Conservation (phyloP, 768 basidiomycete genomes). For the Amanita brunnescens region DNA sequence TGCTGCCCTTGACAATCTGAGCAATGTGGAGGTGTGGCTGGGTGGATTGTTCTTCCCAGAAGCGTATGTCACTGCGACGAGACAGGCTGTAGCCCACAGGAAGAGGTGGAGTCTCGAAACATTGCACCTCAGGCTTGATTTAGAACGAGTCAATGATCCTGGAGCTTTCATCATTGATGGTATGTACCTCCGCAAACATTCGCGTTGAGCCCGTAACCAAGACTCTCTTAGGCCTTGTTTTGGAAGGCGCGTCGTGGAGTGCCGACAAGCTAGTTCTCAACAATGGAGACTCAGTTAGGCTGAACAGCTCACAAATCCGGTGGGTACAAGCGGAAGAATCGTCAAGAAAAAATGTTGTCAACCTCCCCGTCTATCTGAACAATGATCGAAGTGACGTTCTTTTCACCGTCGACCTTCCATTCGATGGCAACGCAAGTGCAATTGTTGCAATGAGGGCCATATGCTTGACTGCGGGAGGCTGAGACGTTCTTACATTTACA, state of each 20-base stretch:
- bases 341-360: conserved; percentile 41
- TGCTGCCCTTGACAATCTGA: conserved; percentile 50
- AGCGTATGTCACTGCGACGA: conserved; percentile 91
- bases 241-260: conserved; percentile 83
- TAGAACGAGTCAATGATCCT: conserved; percentile 72
- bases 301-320: conserved; percentile 76
- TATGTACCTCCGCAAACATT: conserved; percentile 26
- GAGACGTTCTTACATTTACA: conserved; percentile 12
- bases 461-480: conserved; percentile 80
- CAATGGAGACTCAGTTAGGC: conserved; percentile 70
- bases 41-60: conserved; percentile 96
- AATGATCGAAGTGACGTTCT: conserved; percentile 81
- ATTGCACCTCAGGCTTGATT: conserved; percentile 67
- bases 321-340: conserved; percentile 65
- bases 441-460: conserved; percentile 83
- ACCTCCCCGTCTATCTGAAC: conserved; percentile 90
- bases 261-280: conserved; percentile 68
- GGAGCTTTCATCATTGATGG: conserved; percentile 84
- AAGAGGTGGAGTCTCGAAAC: conserved; percentile 93
- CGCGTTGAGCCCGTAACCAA: background rate
- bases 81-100: conserved; percentile 91
- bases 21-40: conserved; percentile 78
- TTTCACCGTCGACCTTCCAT: conserved; percentile 82
- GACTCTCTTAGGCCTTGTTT: conserved; percentile 53
- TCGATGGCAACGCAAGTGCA: conserved; percentile 55